Evolutionary conservation across 2,329 filamentous ascomycete genomes (phyloP), one percentile per base, ranked within the genome.

Genomic region (Cercospora sp.): DNA sequence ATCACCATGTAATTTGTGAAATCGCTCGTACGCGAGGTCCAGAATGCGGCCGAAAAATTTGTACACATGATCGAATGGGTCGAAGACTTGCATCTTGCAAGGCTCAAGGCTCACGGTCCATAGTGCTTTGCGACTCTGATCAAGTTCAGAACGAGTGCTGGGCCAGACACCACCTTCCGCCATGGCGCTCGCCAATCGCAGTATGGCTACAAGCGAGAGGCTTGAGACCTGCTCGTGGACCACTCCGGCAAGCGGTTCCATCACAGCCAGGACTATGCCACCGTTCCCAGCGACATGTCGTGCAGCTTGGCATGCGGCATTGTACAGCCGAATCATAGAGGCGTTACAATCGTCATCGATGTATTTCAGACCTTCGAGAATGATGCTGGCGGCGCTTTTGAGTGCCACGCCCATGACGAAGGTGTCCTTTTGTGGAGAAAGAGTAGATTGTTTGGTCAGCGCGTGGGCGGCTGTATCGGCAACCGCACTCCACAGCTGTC

Each of bases 1-100:
- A 28, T 26, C 31, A 18, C n/a, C 31, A 18, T 33, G 18, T 18
- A 58, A 36, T 26, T 12, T 28, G 16, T 31, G 31, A 23, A 30
- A 16, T 7, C 62, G 28, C 16, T 28, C 28, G 18, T 64, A 64
- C n/a, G 62, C 30, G 31, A 79, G 79, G 9, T 79, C 78, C 53
- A 94, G 80, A 0, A 86, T 80, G 13, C 81, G 77, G 64, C 83
- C 83, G 55, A 87, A 80, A 13, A 90, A 83, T 53, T 83, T 84
- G 74, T 93, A 91, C 0, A 96, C 79, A 63, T 87, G 82, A 63
- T 89, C 85, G 70, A 90, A 91, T 0, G 90, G 87, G 73, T 93
- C 81, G 63, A 83, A 80, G 12, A 79, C 76, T 75, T 4, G 74
- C 51, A 18, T 75, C 75, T 60, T 79, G 78, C 63, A 76, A 8